These are phyloP conservation scores for Talaromyces piceae DNA, from an alignment of 2,329 filamentous ascomycete species.

Conservation along the genomic window DNA sequence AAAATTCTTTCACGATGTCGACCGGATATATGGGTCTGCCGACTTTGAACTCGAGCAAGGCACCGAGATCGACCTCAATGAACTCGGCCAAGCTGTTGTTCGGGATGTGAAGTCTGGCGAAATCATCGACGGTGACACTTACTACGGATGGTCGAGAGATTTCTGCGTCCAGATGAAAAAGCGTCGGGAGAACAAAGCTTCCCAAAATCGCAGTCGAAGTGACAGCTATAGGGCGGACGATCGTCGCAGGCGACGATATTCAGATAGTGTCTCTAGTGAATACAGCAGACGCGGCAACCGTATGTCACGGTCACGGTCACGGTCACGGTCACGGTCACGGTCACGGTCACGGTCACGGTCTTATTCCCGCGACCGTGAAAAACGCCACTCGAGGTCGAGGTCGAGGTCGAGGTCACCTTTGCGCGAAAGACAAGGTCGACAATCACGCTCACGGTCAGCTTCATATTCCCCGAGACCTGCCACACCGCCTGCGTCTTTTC, in stretches of 20 bases:
- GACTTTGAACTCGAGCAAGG: constrained; percentile 42
- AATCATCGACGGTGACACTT: constrained; percentile 60
- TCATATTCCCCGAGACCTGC: constrained; percentile 27
- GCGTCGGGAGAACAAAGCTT: constrained; percentile 26
- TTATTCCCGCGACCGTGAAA: constrained; percentile 13
- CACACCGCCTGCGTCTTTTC: constrained; percentile 14
- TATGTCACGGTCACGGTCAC: constrained; percentile 24
- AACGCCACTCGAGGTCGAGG: constrained; percentile 22
- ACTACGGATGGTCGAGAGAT: constrained; percentile 77
- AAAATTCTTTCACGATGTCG: constrained; percentile 60
- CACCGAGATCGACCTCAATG: constrained; percentile 58
- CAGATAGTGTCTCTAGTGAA: constrained; percentile 27
- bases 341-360: constrained; percentile 25
- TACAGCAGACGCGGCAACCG: constrained; percentile 19
- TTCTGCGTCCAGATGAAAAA: constrained; percentile 77
- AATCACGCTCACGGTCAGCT: constrained; percentile 22
- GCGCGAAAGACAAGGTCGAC: constrained; percentile 3
- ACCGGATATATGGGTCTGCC: constrained; percentile 57
- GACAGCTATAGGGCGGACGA: constrained; percentile 21
- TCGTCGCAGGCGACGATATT: constrained; percentile 33
- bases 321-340: no score
- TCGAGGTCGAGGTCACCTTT: constrained; percentile 18
- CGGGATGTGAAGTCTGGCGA: constrained; percentile 61
- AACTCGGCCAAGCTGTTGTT: constrained; percentile 62
- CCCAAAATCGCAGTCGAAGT: constrained; percentile 33